phyloP scores from a whole-genome alignment of 1,139 yeast species.

The Saccharomyces hybrid region DNA sequence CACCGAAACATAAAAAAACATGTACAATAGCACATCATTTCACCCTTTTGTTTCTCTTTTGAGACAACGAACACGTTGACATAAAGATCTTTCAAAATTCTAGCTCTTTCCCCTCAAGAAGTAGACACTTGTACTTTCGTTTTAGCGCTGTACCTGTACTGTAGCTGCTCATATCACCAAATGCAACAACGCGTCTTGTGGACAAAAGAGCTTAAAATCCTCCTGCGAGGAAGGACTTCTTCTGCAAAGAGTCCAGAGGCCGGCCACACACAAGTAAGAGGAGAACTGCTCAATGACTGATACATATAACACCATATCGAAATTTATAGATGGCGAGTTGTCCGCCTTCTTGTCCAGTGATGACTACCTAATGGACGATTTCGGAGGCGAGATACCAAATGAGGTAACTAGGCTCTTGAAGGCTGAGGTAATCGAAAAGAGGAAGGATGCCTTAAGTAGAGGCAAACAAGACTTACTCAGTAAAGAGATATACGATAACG shows the following conservation, averaged over 20 bases:
- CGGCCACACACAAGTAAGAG: background rate
- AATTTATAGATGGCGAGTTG: background rate
- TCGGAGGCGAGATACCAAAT: constrained; percentile 2
- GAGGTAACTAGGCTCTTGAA: background rate
- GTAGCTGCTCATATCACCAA: too few species aligned
- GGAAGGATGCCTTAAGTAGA: constrained; percentile 7
- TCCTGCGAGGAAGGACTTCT: background rate
- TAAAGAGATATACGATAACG: constrained; percentile 14
- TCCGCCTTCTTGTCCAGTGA: background rate
- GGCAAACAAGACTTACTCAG: constrained; percentile 11
- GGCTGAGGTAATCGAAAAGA: constrained; percentile 1
- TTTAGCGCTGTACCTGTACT: too few species aligned
- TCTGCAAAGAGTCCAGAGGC: background rate
- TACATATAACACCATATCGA: background rate
- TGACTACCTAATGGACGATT: background rate
- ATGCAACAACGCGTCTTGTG: background rate
- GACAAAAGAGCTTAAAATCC: background rate
- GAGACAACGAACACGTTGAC: too few species aligned
- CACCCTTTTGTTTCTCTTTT: too few species aligned
- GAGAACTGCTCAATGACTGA: background rate
- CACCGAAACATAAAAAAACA: too few species aligned
- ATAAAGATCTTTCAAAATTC: too few species aligned
- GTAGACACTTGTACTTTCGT: too few species aligned
- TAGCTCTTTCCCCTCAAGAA: too few species aligned
- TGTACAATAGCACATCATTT: too few species aligned